Evolutionary conservation across 495 filamentous ascomycete genomes (phyloP).

Genomic region (Lasiosphaeriaceae sp.): DNA sequence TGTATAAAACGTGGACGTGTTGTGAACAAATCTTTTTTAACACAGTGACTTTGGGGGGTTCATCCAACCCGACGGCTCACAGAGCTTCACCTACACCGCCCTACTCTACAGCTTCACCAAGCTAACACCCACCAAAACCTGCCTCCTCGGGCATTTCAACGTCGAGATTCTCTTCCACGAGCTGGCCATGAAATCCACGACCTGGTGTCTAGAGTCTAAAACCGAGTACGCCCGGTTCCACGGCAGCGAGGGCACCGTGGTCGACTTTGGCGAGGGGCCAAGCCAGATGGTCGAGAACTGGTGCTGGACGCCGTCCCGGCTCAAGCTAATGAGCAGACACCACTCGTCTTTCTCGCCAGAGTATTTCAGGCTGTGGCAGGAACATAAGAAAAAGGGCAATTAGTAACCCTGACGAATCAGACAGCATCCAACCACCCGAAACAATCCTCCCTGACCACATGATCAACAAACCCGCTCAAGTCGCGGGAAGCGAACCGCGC

Average conservation of each 20-base stretch:
- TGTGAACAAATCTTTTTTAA: too few relatives aligned
- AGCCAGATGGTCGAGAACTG: conserved; percentile 75
- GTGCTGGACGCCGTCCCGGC: conserved; percentile 68
- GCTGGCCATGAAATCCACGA: conserved; percentile 61
- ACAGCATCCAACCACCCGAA: too few relatives aligned
- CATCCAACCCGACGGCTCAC: too few relatives aligned
- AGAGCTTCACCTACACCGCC: too few relatives aligned
- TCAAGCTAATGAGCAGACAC: conserved; percentile 62
- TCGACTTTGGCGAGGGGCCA: conserved; percentile 71
- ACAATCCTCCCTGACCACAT: too few relatives aligned
- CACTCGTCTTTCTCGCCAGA: conserved; percentile 21
- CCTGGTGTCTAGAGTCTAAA: conserved; percentile 53
- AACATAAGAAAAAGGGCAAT: not conserved
- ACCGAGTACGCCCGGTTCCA: conserved; percentile 70
- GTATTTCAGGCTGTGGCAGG: conserved; percentile 4
- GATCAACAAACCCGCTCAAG: too few relatives aligned
- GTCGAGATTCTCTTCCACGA: too few relatives aligned
- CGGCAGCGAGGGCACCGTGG: conserved; percentile 60
- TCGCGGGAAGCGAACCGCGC: conserved; percentile 15
- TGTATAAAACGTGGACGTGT: too few relatives aligned
- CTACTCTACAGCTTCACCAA: too few relatives aligned
- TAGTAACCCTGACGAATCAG: not conserved
- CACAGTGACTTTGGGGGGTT: too few relatives aligned
- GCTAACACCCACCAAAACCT: too few relatives aligned
- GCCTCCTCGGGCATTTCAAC: too few relatives aligned